Conservation (phyloP, 495 filamentous ascomycete genomes). For the Annulohypoxylon maeteangense region DNA sequence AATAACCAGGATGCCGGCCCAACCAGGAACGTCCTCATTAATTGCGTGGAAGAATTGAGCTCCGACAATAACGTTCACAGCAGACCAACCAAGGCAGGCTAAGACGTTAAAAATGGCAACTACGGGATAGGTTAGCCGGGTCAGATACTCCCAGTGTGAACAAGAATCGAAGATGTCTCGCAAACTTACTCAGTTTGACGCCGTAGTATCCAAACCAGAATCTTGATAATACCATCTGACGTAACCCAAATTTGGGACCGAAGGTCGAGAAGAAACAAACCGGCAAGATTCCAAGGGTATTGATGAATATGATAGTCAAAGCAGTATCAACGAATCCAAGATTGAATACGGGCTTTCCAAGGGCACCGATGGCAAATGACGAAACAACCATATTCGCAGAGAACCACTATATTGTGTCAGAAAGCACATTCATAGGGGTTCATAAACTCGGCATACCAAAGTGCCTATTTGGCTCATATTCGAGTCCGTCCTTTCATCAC, state of each 20-base stretch:
- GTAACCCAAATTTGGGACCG: conserved; percentile 78
- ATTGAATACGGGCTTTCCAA: conserved; percentile 72
- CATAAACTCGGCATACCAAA: conserved; percentile 66
- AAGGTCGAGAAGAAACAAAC: conserved; percentile 86
- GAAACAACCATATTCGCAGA: conserved; percentile 87
- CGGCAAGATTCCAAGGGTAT: conserved; percentile 76
- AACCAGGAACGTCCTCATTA: conserved; percentile 75
- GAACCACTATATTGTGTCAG: conserved; percentile 69
- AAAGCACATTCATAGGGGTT: background rate
- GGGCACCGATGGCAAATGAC: conserved; percentile 82
- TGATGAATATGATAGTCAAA: conserved; percentile 81
- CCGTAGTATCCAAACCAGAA: conserved; percentile 83
- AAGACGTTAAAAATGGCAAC: conserved; percentile 81
- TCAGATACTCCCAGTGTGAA: background rate
- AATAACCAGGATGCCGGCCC: conserved; percentile 81
- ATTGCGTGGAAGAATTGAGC: conserved; percentile 83
- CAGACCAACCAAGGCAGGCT: conserved; percentile 80
- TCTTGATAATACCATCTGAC: conserved; percentile 87
- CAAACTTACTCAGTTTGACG: conserved; percentile 73
- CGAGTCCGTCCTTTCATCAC: conserved; percentile 74
- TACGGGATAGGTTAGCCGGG: conserved; percentile 40
- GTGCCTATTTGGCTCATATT: conserved; percentile 75
- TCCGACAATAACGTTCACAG: conserved; percentile 83
- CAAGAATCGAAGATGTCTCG: background rate
- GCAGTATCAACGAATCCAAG: conserved; percentile 83